phyloP scores from a whole-genome alignment of 2,329 filamentous ascomycete genomes.

The Aspergillus flavus region DNA sequence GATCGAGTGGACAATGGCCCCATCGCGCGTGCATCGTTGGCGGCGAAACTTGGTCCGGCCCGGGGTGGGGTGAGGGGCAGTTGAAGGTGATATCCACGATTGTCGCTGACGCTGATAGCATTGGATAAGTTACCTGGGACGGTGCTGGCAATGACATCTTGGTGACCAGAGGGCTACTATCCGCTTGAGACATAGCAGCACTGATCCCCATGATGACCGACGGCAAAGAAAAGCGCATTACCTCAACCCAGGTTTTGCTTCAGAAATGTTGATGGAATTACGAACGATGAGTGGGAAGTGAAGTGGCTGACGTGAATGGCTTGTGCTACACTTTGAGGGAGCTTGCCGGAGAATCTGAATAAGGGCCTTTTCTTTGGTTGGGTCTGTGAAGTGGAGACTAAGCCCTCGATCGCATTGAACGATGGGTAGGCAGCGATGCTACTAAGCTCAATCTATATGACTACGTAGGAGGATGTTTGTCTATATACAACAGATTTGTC shows the following conservation, averaged over 20 bases:
- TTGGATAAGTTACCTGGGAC: no score
- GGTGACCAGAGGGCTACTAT: no score
- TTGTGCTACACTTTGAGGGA: not conserved
- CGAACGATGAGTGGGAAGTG: not conserved
- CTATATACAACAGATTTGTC: no score
- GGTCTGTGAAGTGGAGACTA: not conserved
- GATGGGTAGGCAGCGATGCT: not conserved
- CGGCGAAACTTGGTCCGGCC: not conserved
- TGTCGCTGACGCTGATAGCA: no score
- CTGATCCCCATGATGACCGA: no score
- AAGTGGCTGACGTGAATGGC: not conserved
- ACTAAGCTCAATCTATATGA: not conserved
- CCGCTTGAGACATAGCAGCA: no score
- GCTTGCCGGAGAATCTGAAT: not conserved
- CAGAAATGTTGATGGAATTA: not conserved
- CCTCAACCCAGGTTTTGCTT: accelerated
- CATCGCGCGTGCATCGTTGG: not conserved
- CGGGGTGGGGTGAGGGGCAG: no score
- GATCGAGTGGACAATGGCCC: not conserved
- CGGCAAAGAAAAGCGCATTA: not conserved
- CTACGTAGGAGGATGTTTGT: not conserved
- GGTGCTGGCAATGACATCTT: no score
- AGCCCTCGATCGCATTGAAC: not conserved
- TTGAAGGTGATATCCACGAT: no score
- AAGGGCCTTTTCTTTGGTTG: not conserved